A percentile compares a stretch with the other conserved stretches of the same genome.
Evolutionary conservation across 139 green algal genomes (phyloP).

Genomic region (Coccomyxa sp.): DNA sequence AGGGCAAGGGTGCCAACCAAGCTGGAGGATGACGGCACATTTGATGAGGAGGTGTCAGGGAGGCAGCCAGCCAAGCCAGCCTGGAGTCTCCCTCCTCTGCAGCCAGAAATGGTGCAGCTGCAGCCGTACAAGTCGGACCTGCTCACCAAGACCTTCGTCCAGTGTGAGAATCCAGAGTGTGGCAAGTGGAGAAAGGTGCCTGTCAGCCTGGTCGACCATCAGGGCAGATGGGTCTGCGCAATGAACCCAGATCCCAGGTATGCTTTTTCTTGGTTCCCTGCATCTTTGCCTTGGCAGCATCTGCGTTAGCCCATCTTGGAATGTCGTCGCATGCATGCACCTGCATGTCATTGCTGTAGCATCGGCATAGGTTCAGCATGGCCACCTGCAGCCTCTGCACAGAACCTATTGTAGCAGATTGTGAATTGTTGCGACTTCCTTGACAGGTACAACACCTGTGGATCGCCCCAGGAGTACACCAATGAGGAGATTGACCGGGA

Average conservation of each 20-base stretch:
- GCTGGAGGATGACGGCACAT: background rate
- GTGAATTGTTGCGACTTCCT: background rate
- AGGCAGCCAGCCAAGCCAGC: background rate
- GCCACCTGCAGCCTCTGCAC: background rate
- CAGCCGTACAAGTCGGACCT: background rate
- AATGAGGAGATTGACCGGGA: constrained; percentile 28
- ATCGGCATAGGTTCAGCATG: background rate
- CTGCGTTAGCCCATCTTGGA: background rate
- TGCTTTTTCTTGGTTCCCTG: background rate
- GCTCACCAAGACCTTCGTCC: constrained; percentile 15
- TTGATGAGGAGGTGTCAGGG: background rate
- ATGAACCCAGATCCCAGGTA: constrained; percentile 21
- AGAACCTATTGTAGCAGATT: too few species aligned
- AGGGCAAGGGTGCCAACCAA: background rate
- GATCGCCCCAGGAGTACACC: constrained; percentile 20
- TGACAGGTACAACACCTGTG: constrained; percentile 9
- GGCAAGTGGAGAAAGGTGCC: constrained; percentile 23
- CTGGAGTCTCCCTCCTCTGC: background rate
- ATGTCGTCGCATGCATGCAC: background rate
- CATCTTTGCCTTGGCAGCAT: background rate
- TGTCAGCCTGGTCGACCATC: background rate
- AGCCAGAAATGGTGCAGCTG: background rate
- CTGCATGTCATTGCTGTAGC: background rate
- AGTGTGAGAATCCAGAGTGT: constrained; percentile 22
- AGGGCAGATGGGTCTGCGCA: constrained; percentile 14